phyloP scores from a whole-genome alignment of 1,284 basidiomycete genomes.

The Apiotrichum mycotoxinovorans region DNA sequence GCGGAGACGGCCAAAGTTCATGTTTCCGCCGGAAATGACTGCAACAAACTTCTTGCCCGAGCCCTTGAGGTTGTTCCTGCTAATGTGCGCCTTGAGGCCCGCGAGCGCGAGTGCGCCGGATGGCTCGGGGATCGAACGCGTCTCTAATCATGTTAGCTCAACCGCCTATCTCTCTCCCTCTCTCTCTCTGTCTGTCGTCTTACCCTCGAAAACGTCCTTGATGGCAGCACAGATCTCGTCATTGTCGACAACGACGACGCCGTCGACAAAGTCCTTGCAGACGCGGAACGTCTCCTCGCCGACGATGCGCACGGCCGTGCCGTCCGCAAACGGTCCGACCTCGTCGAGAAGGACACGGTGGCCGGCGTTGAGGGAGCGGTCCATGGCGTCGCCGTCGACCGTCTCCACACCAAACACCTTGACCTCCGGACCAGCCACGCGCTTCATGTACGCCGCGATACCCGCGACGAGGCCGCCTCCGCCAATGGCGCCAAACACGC shows the following conservation, averaged over 20 bases:
- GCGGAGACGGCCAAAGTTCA: constrained; percentile 95
- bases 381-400: constrained; percentile 90
- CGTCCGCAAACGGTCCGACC: constrained; percentile 95
- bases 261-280: constrained; percentile 80
- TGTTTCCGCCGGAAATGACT: constrained; percentile 93
- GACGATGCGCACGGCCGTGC: constrained; percentile 97
- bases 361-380: constrained; percentile 69
- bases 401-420: constrained; percentile 93
- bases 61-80: constrained; percentile 73
- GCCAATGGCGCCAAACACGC: constrained; percentile 84
- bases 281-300: constrained; percentile 93
- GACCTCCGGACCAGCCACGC: constrained; percentile 79
- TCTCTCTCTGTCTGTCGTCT: neutral
- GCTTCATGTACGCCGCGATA: constrained; percentile 87
- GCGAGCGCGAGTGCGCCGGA: constrained; percentile 93
- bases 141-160: constrained; percentile 62
- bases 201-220: constrained; percentile 98
- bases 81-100: constrained; percentile 84
- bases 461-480: constrained; percentile 91
- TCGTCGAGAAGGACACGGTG: constrained; percentile 79
- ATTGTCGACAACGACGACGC: constrained; percentile 79
- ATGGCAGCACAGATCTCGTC: constrained; percentile 98
- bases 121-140: constrained; percentile 90
- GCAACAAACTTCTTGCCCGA: constrained; percentile 84
- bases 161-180: neutral